A percentile compares a stretch with the other conserved stretches of the same genome.
phyloP scores from a whole-genome alignment of 257 asterid genomes.

The Osmanthus fragrans region DNA sequence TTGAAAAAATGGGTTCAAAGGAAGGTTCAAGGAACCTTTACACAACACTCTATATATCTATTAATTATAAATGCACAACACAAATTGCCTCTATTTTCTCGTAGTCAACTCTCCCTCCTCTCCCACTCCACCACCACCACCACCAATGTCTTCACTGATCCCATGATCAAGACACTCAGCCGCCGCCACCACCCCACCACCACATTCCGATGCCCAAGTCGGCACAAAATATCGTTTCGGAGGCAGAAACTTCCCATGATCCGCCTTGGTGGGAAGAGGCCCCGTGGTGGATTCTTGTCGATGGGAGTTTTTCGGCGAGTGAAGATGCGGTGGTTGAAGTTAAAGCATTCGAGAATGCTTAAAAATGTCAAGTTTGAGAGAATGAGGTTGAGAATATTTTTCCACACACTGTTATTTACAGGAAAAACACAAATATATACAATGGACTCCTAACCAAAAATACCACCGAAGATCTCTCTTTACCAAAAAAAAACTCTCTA shows the following conservation, averaged over 20 bases:
- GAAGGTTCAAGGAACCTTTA: neutral
- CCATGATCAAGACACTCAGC: slow-evolving; percentile 8
- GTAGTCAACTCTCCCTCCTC: slow-evolving; percentile 16
- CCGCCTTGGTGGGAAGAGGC: slow-evolving; percentile 58
- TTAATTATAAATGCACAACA: neutral
- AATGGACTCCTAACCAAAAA: too few species aligned
- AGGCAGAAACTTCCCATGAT: slow-evolving; percentile 47
- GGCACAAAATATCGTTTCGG: slow-evolving; percentile 37
- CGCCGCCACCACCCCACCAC: slow-evolving; percentile 4
- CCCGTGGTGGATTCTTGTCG: slow-evolving; percentile 46
- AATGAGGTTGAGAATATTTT: too few species aligned
- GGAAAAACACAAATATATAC: too few species aligned
- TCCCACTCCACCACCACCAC: neutral
- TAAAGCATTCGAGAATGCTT: slow-evolving; percentile 40
- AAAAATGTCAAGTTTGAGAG: too few species aligned
- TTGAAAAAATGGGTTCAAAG: neutral
- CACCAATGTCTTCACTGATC: slow-evolving; percentile 39
- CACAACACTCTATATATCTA: neutral
- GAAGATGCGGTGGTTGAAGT: slow-evolving; percentile 43
- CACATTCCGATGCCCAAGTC: slow-evolving; percentile 41
- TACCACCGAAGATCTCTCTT: too few species aligned
- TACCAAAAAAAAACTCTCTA: too few species aligned
- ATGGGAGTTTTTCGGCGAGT: slow-evolving; percentile 47
- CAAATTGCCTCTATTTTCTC: neutral
- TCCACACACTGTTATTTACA: too few species aligned